Evolutionary conservation across 2,329 filamentous ascomycete genomes (phyloP), one percentile per base, ranked within the genome.

Genomic region (Phoma herbarum): DNA sequence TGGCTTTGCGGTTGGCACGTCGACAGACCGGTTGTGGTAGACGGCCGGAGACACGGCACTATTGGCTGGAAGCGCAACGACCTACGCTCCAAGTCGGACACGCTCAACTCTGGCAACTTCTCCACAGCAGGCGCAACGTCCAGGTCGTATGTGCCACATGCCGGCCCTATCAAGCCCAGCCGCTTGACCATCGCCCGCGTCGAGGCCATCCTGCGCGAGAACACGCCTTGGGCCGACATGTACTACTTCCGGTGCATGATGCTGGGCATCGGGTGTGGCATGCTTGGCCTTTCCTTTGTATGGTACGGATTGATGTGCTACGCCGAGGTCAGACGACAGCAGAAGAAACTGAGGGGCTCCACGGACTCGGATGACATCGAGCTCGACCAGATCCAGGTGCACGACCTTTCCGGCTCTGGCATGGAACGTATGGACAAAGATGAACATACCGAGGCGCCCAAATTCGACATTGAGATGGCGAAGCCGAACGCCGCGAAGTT

Each of bases 361-460:
- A 12, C 4, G 11, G 18, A 23, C 4, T 22, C 37, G 11, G 23
- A 26, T 9, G 47, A 56, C 43, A 46, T 55, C 11, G 57, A 60
- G 42, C 52, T 60, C 16, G 42, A 51, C 4, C 26, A 44, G 16
- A 56, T 60, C 43, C 52, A 35, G 26, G 33, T 52, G n/a, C 51
- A 52, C 5, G 23, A 31, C 23, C 29, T 48, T 18, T 51, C 47
- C 16, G 47, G 52, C 12, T 22, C 42, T 1, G 29, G 43, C 18
- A 50, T 59, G 56, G 25, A 28, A 6, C 49, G 56, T 7, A 26
- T 35, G 12, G 31, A 29, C 1, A 44, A 14, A 7, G n/a, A 35
- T 1, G 16, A n/a, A n/a, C n/a, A n/a, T 11, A 1, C 4, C 16
- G 22, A 1, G 1, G 18, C 1, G 1, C 18, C 42, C 1, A 20